These are phyloP conservation scores for Stylosanthes scabra DNA, from an alignment of 331 rosid genomes.

Conservation along the genomic window DNA sequence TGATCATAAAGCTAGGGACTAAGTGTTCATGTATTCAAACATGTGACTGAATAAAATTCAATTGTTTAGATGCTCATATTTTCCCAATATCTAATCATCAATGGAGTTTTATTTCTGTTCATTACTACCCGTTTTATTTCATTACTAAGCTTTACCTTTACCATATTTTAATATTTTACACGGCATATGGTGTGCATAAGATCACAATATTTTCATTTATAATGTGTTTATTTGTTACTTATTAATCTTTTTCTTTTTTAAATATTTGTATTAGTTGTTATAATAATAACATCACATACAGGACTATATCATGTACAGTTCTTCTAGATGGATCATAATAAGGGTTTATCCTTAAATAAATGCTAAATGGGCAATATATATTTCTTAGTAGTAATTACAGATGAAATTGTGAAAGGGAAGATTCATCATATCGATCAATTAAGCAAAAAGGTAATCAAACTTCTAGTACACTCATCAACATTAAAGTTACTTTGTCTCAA, in stretches of 20 bases:
- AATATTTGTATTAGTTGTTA: background rate
- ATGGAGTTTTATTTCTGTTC: conserved; percentile 2
- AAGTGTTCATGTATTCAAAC: background rate
- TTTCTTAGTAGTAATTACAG: background rate
- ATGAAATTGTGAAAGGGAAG: conserved; percentile 8
- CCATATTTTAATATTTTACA: too few relatives aligned
- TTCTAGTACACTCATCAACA: conserved; percentile 19
- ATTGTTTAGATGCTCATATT: conserved; percentile 5
- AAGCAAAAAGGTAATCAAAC: background rate
- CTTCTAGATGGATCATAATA: conserved; percentile 30
- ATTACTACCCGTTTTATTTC: background rate
- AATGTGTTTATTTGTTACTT: background rate
- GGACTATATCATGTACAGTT: background rate
- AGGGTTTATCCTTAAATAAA: background rate
- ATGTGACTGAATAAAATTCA: background rate
- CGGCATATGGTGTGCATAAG: too few relatives aligned
- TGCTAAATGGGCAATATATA: background rate
- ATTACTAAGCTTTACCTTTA: too few relatives aligned
- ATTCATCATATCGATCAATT: conserved; percentile 13
- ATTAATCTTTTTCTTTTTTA: background rate
- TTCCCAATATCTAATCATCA: background rate
- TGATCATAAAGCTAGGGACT: background rate
- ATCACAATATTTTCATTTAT: too few relatives aligned
- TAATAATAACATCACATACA: background rate
- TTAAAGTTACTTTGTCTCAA: background rate